Base-by-base conservation (phyloP, 225 moss, liverwort and hornwort species). In the Polytrichum commune region DNA sequence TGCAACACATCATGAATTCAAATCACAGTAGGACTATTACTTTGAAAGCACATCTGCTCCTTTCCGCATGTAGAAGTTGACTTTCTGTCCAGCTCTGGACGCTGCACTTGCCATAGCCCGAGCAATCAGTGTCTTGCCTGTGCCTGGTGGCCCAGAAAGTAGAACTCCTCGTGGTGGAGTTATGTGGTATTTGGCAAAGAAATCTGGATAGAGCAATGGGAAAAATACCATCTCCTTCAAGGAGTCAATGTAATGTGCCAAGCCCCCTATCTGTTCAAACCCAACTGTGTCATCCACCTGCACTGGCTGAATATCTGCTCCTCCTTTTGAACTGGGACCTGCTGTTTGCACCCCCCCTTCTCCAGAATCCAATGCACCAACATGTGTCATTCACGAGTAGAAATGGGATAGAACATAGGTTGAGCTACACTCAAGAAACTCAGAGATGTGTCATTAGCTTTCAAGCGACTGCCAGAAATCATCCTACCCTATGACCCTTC, bases 211-310 rank as follows among this genome's bases (percentile, higher is more conserved):
- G 71, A 93, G 76, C 82, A 93, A 80, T 27, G 92, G 90, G 61
- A 93, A 93, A 71, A 93, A 90, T 10, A 93, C 90, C 92, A 93
- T 93, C 86, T 93, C 92, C 84, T 93, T 93, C 88, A 93, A 76
- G 30, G 90, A 90, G 73, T 93, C 86, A 57, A 93, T 86, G 73
- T 90, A 93, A 74, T 90, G 88, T 1, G 92, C 78, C 84, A 92
- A 68, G n/a, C 92, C 92, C 56, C 92, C 92, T 54, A 92, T 92
- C 69, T 92, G 92, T 54, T 92, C 92, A 74, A 92, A 92, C 1
- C 88, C 90, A 26, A 90, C 92, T 67, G 92, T 78, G 74, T 86
- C 84, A 62, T 92, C 92, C 78, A 92, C 92, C 80, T 88, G 87
- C 76, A 92, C 92, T 13, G 92, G 92, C 75, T 92, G 92, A 54